Percentiles rank a stretch among this genome's conserved stretches.
Conservation (phyloP, 148 eudicot genomes). For the Chenopodium quinoa region DNA sequence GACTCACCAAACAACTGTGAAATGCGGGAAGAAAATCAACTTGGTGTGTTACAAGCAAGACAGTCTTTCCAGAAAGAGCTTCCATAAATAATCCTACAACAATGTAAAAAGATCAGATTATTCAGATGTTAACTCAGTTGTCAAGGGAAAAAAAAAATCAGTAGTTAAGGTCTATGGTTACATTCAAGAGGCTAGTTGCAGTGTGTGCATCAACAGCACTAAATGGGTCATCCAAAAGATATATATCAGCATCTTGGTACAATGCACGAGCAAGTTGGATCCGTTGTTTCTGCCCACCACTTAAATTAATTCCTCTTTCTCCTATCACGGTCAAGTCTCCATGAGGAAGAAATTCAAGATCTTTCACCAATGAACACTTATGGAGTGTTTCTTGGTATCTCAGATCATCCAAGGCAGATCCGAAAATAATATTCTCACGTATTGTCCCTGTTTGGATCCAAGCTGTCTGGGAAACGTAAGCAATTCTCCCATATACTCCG, state of each 20-base stretch:
- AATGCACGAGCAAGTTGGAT: conserved; percentile 94
- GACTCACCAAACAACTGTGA: conserved; percentile 67
- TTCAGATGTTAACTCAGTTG: not conserved
- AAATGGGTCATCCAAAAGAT: conserved; percentile 88
- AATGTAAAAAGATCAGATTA: not conserved
- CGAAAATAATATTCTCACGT: conserved; percentile 73
- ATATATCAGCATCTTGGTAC: conserved; percentile 79
- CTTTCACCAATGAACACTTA: conserved; percentile 74
- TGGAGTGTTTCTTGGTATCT: conserved; percentile 71
- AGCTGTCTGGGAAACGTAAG: conserved; percentile 93
- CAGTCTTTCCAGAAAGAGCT: conserved; percentile 78
- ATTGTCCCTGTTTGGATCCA: conserved; percentile 94
- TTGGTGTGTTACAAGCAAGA: conserved; percentile 92
- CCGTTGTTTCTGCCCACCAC: conserved; percentile 93
- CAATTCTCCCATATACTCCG: conserved; percentile 59
- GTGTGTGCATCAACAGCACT: conserved; percentile 98
- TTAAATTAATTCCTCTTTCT: conserved; percentile 90
- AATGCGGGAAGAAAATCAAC: conserved; percentile 94
- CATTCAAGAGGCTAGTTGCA: conserved; percentile 76
- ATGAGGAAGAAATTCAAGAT: conserved; percentile 75
- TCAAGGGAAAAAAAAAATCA: too few species aligned
- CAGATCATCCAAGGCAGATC: conserved; percentile 50
- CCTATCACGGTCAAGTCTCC: conserved; percentile 94
- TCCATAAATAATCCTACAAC: conserved; percentile 78
- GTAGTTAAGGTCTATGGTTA: conserved; percentile 18